Evolutionary conservation across 192 early-diverging fungal species (phyloP).

Genomic region (Mortierella alpina): DNA sequence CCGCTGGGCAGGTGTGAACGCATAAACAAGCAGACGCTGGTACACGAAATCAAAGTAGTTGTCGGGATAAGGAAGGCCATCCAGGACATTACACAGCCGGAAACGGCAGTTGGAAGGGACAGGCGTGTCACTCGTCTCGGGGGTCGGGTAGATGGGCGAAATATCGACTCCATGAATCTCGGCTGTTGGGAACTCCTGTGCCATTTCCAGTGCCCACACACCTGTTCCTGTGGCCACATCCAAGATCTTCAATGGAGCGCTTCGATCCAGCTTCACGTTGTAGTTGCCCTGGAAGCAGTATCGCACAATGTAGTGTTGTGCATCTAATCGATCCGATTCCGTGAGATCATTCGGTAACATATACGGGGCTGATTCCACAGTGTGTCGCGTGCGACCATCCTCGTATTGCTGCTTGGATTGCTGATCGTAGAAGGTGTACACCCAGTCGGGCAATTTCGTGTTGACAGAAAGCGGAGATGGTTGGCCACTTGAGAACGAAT

Average conservation of each 20-base stretch:
- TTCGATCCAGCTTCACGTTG: conserved; percentile 16
- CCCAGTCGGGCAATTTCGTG: conserved; percentile 21
- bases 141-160: conserved; percentile 36
- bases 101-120: conserved; percentile 29
- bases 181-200: conserved; percentile 40
- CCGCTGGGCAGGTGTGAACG: conserved; percentile 16
- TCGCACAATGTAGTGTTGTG: conserved; percentile 55
- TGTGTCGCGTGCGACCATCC: conserved; percentile 16
- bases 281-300: conserved; percentile 34
- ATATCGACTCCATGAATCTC: conserved; percentile 50
- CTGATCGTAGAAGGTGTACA: conserved; percentile 9
- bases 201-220: conserved; percentile 54
- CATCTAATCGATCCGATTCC: conserved; percentile 56
- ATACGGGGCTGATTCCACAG: conserved; percentile 22
- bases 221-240: conserved; percentile 26
- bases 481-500: conserved; percentile 5
- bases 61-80: conserved; percentile 43
- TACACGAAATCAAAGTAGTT: conserved; percentile 43
- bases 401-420: conserved; percentile 3
- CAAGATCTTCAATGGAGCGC: conserved; percentile 1
- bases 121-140: background rate
- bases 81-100: conserved; percentile 19
- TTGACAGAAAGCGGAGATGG: background rate
- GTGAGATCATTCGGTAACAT: conserved; percentile 25
- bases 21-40: conserved; percentile 2